Evolutionary conservation across 805 yeast species (phyloP), one percentile per base, ranked within the genome.

Genomic region (Metschnikowia reukaufii): DNA sequence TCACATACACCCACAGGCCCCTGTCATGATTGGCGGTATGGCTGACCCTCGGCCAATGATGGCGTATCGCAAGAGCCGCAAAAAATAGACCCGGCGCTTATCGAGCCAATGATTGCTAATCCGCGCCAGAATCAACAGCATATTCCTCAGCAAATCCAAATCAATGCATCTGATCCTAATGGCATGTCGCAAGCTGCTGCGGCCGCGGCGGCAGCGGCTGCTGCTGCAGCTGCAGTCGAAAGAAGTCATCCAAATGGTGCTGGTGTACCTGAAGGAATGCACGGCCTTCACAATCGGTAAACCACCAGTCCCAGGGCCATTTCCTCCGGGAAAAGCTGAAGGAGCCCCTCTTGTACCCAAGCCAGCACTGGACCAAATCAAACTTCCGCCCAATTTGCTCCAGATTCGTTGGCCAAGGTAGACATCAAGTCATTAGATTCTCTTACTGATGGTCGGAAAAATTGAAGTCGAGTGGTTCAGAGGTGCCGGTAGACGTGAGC

Each of bases 371-470:
- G 57, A 54, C 20, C 36, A 42, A 7, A 34, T 48, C 16, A 48
- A 36, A 16, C 27, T 56, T 4, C 58, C 59, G 29, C 44, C 52
- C 7, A 42, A 50, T 7, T 56, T 18, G 55, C 55, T 12, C 57
- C 55, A 4, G 58, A 52, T 21, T 33, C 55, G 2, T 49, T 62
- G 39, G 54, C 48, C 19, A 55, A 58, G 32, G 49, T 72, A 4
- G 61, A 64, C 0, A 46, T 62, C 46, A 59, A 56, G 27, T 53
- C 59, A 6, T 46, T 72, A 21, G 44, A 55, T 6, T 62, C 71
- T 25, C 45, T 59, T 2, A 68, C 71, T 31, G 73, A 48, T 85
- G 90, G 91, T 81, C 88, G 0, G 73, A 74, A 13, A 69, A 67
- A 33, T 57, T 77, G 21, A 56, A 56, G 19, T 58, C 60, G 2